These are phyloP conservation scores for Hypoxylon sp. DNA, from an alignment of 2,329 filamentous ascomycete genomes.

Conservation along the genomic window DNA sequence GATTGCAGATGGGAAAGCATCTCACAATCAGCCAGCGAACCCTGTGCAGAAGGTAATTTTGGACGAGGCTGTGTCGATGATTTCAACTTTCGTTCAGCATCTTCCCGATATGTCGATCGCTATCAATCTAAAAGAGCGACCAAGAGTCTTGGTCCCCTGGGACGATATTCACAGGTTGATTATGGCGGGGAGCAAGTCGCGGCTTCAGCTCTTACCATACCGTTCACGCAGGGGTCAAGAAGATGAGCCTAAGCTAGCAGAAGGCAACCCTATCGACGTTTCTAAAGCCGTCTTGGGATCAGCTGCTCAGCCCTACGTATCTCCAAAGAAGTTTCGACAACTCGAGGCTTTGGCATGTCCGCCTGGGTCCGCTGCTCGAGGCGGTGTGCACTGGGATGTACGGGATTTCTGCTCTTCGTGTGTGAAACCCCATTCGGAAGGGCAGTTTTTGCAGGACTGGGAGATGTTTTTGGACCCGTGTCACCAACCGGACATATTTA, in stretches of 20 bases:
- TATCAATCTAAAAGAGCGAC: slow-evolving; percentile 83
- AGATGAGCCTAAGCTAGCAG: slow-evolving; percentile 14
- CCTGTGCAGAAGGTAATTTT: slow-evolving; percentile 54
- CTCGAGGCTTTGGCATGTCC: slow-evolving; percentile 67
- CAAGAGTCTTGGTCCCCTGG: slow-evolving; percentile 77
- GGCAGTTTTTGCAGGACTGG: slow-evolving; percentile 76
- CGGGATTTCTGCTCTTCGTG: slow-evolving; percentile 74
- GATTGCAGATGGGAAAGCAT: slow-evolving; percentile 73
- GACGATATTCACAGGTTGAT: slow-evolving; percentile 64
- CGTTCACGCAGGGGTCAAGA: slow-evolving; percentile 51
- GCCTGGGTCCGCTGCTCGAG: slow-evolving; percentile 69
- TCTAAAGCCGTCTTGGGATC: slow-evolving; percentile 15
- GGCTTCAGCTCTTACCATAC: slow-evolving; percentile 65
- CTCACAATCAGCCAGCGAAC: slow-evolving; percentile 53
- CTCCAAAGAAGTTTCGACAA: slow-evolving; percentile 47
- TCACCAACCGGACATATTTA: slow-evolving; percentile 79
- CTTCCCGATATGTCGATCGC: slow-evolving; percentile 87
- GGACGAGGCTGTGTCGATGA: slow-evolving; percentile 70
- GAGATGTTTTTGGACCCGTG: slow-evolving; percentile 74
- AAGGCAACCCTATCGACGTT: slow-evolving; percentile 8
- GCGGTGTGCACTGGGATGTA: slow-evolving; percentile 71
- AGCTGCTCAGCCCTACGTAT: slow-evolving; percentile 39
- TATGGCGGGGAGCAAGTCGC: slow-evolving; percentile 50
- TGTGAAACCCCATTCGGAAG: slow-evolving; percentile 72
- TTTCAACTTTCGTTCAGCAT: slow-evolving; percentile 76